Evolutionary conservation across 352 stramenopile species (phyloP), one percentile per base, ranked within the genome.

Genomic region (Pythium graminicola): DNA sequence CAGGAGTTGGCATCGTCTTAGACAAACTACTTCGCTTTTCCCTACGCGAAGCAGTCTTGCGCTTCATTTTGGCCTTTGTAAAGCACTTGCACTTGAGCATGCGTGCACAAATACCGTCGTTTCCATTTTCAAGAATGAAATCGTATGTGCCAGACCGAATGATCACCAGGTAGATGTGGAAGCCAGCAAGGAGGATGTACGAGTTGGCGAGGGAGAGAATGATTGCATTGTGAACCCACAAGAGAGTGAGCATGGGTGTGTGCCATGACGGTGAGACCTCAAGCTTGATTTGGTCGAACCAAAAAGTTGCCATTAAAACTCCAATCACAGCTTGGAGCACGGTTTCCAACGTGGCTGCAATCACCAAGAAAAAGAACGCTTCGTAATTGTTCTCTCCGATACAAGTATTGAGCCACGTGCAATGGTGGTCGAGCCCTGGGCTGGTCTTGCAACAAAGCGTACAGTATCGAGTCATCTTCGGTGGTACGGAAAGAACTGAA

Each of bases 371-470:
- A 59, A 89, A 95, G 45, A 95, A 95, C 5, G 81, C 66, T 45
- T 85, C 80, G 60, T 93, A 93, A 58, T 93, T 90, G 51, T 61
- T 81, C 53, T 87, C 78, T 10, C 72, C 80, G 41, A 93, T 91
- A 61, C 82, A 91, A 6, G 82, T 93, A 57, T 93, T 93, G 45
- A 93, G 67, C 81, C 82, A 93, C 17, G 82, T 90, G 66, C 82
- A 93, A 58, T 93, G 82, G 55, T 93, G 82, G 41, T 93, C 82
- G 6, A 93, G 65, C 0, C 80, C 76, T 8, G 76, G 74, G 26
- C 79, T 91, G 46, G 70, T 87, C 54, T 95, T 95, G 63, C 72
- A 83, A 65, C 84, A 92, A 10, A 89, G 67, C 13, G 77, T 85
- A 64, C 81, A 95, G 60, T 93, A 93, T 1, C 85, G 72, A 11